Evolutionary conservation across 306 rosid species (phyloP), one percentile per base, ranked within the genome.

Genomic region (Biancaea sappan): DNA sequence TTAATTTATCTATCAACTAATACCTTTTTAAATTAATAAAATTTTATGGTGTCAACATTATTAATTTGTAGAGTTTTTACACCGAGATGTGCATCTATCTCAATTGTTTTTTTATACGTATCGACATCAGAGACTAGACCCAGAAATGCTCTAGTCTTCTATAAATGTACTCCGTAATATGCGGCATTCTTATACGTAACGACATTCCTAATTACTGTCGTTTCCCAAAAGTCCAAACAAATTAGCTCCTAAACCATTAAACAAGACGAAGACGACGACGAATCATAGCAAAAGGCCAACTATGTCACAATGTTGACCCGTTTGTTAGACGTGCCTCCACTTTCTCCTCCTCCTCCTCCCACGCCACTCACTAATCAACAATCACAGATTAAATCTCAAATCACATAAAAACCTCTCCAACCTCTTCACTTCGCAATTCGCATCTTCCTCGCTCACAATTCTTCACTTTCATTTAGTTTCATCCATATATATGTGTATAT

Each of bases 321-420:
- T 57, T 47, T 2, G 2, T 52, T 6, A 63, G 38, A 66, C 79
- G 84, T 79, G 79, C 84, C 13, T 28, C 76, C 84, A 76, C 73
- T 18, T 40, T 29, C 22, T 32, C 26, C 21, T 31, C 1, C 3
- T 13, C 2, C 28, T 8, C 37, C 16, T 41, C 44, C 62, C 47
- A 54, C 41, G 64, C 57, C 64, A 66, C 70, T 22, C 21, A n/a
- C 16, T 16, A 63, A 40, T 22, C 2, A 29, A 19, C 40, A n/a
- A n/a, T n/a, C n/a, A n/a, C n/a, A n/a, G n/a, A n/a, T n/a, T n/a
- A n/a, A n/a, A n/a, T n/a, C n/a, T n/a, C n/a, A 19, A 29, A 22
- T 16, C 29, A 41, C 29, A 41, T 2, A 51, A n/a, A n/a, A n/a
- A n/a, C n/a, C n/a, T 56, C 40, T 5, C 69, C n/a, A n/a, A n/a